phyloP scores from a whole-genome alignment of 108 stramenopile species.

The Cyclostephanos invisitatus region DNA sequence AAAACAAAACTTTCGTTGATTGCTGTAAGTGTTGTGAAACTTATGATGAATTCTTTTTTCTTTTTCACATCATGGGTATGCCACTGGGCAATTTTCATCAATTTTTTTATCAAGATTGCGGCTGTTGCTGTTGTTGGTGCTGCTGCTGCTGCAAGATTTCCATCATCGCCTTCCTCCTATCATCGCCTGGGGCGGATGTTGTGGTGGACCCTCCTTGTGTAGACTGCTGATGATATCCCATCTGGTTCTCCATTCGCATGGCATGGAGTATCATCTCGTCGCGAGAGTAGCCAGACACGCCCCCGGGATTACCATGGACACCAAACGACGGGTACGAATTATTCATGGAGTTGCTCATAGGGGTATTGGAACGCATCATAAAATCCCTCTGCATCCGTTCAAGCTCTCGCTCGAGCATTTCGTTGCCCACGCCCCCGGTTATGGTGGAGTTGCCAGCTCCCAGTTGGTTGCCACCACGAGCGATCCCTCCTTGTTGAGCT shows the following conservation, averaged over 20 bases:
- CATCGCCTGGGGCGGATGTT: neutral
- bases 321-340: neutral
- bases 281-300: slow-evolving; percentile 3
- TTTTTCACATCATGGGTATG: too few relatives aligned
- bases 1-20: too few relatives aligned
- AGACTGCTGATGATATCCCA: slow-evolving; percentile 15
- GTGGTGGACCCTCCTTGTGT: slow-evolving; percentile 2
- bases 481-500: slow-evolving; percentile 4
- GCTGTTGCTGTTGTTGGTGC: neutral
- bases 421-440: neutral
- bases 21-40: too few relatives aligned
- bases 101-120: neutral
- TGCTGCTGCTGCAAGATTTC: neutral
- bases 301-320: neutral
- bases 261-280: slow-evolving; percentile 14
- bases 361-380: slow-evolving; percentile 15
- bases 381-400: slow-evolving; percentile 12
- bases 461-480: neutral
- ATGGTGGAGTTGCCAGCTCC: neutral
- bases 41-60: too few relatives aligned
- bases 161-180: slow-evolving; percentile 4
- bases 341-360: slow-evolving; percentile 4
- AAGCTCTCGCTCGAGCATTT: slow-evolving; percentile 1
- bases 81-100: too few relatives aligned
- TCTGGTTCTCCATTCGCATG: slow-evolving; percentile 12